Base-by-base conservation (phyloP, 352 stramenopile species). In the Globisporangium mamillatum region DNA sequence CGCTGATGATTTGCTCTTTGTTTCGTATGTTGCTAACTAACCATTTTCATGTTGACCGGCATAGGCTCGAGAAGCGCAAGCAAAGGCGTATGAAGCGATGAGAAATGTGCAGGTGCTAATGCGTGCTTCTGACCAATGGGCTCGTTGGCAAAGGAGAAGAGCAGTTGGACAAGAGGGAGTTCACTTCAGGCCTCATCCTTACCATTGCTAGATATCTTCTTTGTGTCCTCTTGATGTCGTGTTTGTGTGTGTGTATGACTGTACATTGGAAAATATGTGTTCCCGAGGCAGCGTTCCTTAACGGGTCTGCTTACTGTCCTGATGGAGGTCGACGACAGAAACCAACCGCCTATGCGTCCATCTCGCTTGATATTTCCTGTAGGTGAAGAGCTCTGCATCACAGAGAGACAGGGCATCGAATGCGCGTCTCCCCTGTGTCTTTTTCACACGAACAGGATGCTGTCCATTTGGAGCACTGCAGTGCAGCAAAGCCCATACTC, bases 51-150 rank as follows among this genome's bases (percentile, higher is more conserved):
- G n/a, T 52, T 52, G 44, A 52, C 9, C 1, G 6, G 2, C 54
- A 32, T 53, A 81, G 75, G 72, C 61, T 16, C 63, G 67, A 36
- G 66, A 75, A 59, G 74, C 71, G 5, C 65, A 79, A 59, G 69
- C 59, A 4, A 73, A 61, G 57, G 70, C 71, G 20, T 75, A 77
- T 52, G 61, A 76, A 60, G 69, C 68, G 3, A 74, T 81, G 61
- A 41, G 67, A 22, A 77, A 67, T 18, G 61, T 68, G 38, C 57
- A 75, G 63, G 71, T 76, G 48, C 27, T 50, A 63, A 32, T 41
- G n/a, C 18, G 34, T 61, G 27, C 8, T 34, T 60, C 27, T 9
- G 20, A 56, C 44, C 9, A 1, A n/a, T 44, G 29, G 27, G 24
- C 10, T 24, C 36, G 20, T 57, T 46, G 6, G 14, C 20, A 14